These are phyloP conservation scores for Telfairia occidentalis DNA, from an alignment of 331 rosid species.

Conservation along the genomic window DNA sequence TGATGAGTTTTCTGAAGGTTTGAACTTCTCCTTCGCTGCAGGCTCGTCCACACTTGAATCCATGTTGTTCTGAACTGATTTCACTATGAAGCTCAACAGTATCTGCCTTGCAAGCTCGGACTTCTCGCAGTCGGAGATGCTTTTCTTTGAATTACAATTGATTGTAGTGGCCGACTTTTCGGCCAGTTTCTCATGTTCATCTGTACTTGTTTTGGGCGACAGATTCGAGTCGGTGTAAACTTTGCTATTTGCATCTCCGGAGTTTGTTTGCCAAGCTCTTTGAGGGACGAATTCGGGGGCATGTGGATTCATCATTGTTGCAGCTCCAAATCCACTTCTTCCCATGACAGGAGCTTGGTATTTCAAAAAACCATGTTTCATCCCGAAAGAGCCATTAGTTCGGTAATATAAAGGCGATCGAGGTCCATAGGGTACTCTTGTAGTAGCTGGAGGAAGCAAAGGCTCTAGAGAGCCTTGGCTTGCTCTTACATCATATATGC, in stretches of 20 bases:
- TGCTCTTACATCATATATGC: conserved; percentile 47
- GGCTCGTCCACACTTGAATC: conserved; percentile 35
- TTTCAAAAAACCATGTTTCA: conserved; percentile 47
- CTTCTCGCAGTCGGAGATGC: conserved; percentile 50
- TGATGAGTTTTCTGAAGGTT: conserved; percentile 21
- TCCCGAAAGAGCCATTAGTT: conserved; percentile 54
- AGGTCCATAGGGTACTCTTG: conserved; percentile 85
- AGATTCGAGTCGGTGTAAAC: conserved; percentile 17
- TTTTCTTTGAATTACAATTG: conserved; percentile 23
- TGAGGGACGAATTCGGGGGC: conserved; percentile 91
- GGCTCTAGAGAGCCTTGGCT: conserved; percentile 66
- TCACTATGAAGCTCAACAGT: conserved; percentile 72
- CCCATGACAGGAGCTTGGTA: conserved; percentile 28
- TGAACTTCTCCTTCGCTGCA: conserved; percentile 18
- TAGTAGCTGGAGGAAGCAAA: conserved; percentile 52
- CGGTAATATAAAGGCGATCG: conserved; percentile 66
- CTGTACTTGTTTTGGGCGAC: conserved; percentile 9
- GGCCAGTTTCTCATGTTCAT: conserved; percentile 26
- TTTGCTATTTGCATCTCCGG: conserved; percentile 20
- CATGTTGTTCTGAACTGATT: conserved; percentile 54
- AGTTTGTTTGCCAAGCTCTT: conserved; percentile 41
- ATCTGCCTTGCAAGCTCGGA: conserved; percentile 90
- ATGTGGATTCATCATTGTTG: conserved; percentile 77
- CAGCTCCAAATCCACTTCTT: conserved; percentile 43
- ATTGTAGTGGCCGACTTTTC: conserved; percentile 11